Evolutionary conservation across 176 grass and related monocot genomes (phyloP), one percentile per base, ranked within the genome.

Genomic region (Avena insularis): DNA sequence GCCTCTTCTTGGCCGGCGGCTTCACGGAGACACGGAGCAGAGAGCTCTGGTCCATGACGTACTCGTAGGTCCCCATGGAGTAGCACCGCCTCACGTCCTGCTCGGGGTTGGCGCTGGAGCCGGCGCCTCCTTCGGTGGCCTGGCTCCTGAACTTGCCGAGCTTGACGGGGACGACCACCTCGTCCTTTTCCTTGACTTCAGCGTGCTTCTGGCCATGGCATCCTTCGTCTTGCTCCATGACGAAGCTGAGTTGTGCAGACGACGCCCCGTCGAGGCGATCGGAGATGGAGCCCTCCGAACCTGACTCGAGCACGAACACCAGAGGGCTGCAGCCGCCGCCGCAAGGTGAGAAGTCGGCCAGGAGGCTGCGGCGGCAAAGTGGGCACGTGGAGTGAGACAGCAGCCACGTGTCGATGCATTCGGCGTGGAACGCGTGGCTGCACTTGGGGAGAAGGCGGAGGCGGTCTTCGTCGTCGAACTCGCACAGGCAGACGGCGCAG

Each of bases 21-120:
- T 91, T 91, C 82, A 98, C 93, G n/a, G 95, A 74, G 7, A 98
- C 91, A 45, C 84, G 77, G 82, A 98, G 86, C 29, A 71, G 61
- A 25, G 81, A 87, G 20, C 17, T 82, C 25, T 95, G 93, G 69
- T 98, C 95, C 93, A 98, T 95, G 9, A 95, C 90, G 87, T 98
- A 98, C 93, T 98, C 95, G 77, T 95, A 95, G 19, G 91, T 88
- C 5, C 95, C 95, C 95, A 95, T 98, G 21, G 95, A 95, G 79
- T 88, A 98, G 71, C 95, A 98, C 48, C 95, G 94, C 56, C 95
- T 86, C 66, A 93, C 89, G 83, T 93, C 90, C 83, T 95, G 85
- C 13, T 88, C 85, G 2, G 45, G 55, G 75, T 60, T 73, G 77
- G 80, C 77, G 45, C 71, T 64, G 62, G 72, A 11, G 10, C 62